Evolutionary conservation across 2,329 filamentous ascomycete genomes (phyloP).

Genomic region (Daldinia sp.): DNA sequence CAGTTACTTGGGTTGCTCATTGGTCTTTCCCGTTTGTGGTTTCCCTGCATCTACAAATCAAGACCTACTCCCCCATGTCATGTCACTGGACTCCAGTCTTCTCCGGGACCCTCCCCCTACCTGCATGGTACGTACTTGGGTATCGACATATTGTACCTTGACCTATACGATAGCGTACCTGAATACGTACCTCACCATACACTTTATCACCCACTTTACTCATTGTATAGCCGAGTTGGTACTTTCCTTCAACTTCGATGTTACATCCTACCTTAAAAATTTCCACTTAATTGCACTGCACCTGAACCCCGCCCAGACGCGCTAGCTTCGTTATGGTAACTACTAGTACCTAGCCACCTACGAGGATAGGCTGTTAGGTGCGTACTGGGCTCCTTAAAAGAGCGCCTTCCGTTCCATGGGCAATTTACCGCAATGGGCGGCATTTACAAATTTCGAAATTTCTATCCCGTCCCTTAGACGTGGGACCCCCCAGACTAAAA

Average conservation of each 20-base stretch:
- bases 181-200: too few relatives aligned
- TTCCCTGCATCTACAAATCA: slow-evolving; percentile 11
- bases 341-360: slow-evolving; percentile 15
- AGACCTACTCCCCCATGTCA: slow-evolving; percentile 6
- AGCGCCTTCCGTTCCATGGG: slow-evolving; percentile 33
- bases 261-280: slow-evolving; percentile 21
- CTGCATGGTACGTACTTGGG: slow-evolving; percentile 1
- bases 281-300: slow-evolving; percentile 33
- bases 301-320: slow-evolving; percentile 36
- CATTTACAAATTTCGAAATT: slow-evolving; percentile 36
- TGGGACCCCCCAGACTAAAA: slow-evolving; percentile 14
- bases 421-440: slow-evolving; percentile 41
- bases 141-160: not conserved
- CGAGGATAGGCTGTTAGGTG: slow-evolving; percentile 13
- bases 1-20: slow-evolving; percentile 24
- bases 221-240: slow-evolving; percentile 24
- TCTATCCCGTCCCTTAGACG: slow-evolving; percentile 27
- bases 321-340: slow-evolving; percentile 35
- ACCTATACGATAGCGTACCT: not conserved
- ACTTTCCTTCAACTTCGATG: slow-evolving; percentile 17
- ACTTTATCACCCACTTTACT: slow-evolving; percentile 17
- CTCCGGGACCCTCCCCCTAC: slow-evolving; percentile 14
- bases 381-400: slow-evolving; percentile 31
- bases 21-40: slow-evolving; percentile 22
- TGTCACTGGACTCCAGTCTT: slow-evolving; percentile 13